Evolutionary conservation across 371 early-diverging fungal genomes (phyloP).

Genomic region (Syncephalastrum monosporum): DNA sequence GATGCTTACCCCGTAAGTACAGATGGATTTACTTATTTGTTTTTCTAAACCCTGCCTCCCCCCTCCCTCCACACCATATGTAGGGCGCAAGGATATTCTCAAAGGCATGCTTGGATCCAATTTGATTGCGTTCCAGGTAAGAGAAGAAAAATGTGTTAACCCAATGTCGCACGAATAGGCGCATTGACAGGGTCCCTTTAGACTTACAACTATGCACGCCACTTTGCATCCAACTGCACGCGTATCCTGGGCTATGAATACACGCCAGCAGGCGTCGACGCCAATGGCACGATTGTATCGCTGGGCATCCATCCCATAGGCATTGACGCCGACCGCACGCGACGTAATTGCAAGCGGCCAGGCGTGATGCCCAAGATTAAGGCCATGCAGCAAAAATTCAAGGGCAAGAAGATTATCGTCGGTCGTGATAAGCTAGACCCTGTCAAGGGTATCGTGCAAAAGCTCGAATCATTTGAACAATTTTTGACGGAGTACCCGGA

Average conservation of each 20-base stretch:
- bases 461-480: conserved; percentile 92
- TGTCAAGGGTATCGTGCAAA: conserved; percentile 98
- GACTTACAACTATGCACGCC: conserved; percentile 96
- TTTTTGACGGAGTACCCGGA: conserved; percentile 91
- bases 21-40: neutral
- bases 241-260: conserved; percentile 89
- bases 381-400: conserved; percentile 81
- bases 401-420: conserved; percentile 92
- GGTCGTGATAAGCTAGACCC: conserved; percentile 98
- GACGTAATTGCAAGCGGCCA: conserved; percentile 37
- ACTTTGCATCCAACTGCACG: conserved; percentile 92
- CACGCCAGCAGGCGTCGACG: conserved; percentile 81
- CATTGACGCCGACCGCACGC: conserved; percentile 77
- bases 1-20: conserved; percentile 64
- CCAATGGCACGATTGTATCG: conserved; percentile 70
- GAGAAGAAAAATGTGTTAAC: neutral
- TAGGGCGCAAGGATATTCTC: conserved; percentile 88
- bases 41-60: neutral
- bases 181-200: conserved; percentile 2
- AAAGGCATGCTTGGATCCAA: conserved; percentile 90
- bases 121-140: conserved; percentile 88
- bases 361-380: conserved; percentile 73
- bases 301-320: conserved; percentile 97
- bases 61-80: neutral
- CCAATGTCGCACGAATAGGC: too few relatives aligned